Evolutionary conservation across 2,329 filamentous ascomycete genomes (phyloP), one percentile per base, ranked within the genome.

Genomic region (Fonsecaea pedrosoi): DNA sequence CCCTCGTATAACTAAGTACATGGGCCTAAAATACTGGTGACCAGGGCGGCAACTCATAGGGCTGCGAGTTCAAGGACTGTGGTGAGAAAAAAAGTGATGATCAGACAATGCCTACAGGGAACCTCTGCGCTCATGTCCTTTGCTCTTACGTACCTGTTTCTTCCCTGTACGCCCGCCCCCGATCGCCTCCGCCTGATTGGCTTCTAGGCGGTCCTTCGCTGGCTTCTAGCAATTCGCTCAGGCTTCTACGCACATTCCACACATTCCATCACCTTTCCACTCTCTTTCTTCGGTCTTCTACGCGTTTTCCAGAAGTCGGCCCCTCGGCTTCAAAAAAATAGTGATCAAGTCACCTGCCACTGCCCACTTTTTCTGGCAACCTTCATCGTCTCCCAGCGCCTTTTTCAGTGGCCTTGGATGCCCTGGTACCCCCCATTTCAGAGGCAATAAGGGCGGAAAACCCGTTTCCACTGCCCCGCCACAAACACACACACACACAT

Each of bases 151-250:
- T 34, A 42, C 30, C 32, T 45, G 37, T 40, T 45, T 48, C 3
- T 21, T 50, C 18, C 18, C n/a, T 25, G 93, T 96, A 87, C 98
- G 95, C 79, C 97, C 92, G 25, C 30, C 25, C 37, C 25, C 54
- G 62, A 65, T 64, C 59, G 12, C 50, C 45, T 18, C 18, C 56
- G 50, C 48, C 25, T 32, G 50, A 63, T 64, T 50, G 48, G 38
- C 35, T 62, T 61, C 65, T 63, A 67, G 60, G 56, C 50, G 34
- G 34, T 25, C 37, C 55, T 37, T 30, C 13, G 55, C 55, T 15
- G 65, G 18, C 55, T 66, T 67, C 65, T 60, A 67, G 42, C 38
- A 56, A 42, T 56, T 64, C 58, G 56, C 53, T 30, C 50, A 37
- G 40, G 54, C 60, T 67, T 67, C 65, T 40, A 64, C 34, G n/a